phyloP scores from a whole-genome alignment of 2,329 filamentous ascomycete genomes.

The Mycosphaerella sp. region DNA sequence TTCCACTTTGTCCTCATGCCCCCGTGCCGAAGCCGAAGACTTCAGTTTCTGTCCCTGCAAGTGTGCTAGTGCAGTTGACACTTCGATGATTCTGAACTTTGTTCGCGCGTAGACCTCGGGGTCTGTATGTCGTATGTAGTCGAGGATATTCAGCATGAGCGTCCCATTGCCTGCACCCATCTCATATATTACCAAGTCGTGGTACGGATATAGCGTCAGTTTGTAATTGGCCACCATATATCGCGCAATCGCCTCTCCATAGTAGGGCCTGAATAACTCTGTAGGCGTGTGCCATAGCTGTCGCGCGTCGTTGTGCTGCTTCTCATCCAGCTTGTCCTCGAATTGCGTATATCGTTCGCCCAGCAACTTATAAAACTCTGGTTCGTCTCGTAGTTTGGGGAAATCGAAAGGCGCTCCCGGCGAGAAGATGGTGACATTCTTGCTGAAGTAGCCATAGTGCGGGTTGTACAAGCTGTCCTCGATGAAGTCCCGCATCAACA shows the following conservation, averaged over 20 bases:
- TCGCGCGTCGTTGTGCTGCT: slow-evolving; percentile 65
- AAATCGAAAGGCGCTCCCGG: slow-evolving; percentile 91
- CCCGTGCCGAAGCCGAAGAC: slow-evolving; percentile 59
- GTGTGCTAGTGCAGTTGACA: slow-evolving; percentile 71
- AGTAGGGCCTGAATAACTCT: slow-evolving; percentile 92
- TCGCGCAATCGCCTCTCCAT: slow-evolving; percentile 93
- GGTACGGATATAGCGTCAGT: slow-evolving; percentile 85
- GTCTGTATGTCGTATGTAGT: slow-evolving; percentile 86
- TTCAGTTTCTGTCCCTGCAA: slow-evolving; percentile 69
- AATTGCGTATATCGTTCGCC: slow-evolving; percentile 80
- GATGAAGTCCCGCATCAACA: slow-evolving; percentile 96
- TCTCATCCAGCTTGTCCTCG: slow-evolving; percentile 76
- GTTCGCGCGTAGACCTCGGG: slow-evolving; percentile 91
- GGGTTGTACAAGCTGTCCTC: slow-evolving; percentile 58
- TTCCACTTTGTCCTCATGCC: slow-evolving; percentile 79
- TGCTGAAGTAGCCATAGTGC: slow-evolving; percentile 32
- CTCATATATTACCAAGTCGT: slow-evolving; percentile 96
- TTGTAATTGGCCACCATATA: slow-evolving; percentile 96
- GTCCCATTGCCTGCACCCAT: slow-evolving; percentile 98
- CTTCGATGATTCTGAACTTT: slow-evolving; percentile 93
- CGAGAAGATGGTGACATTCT: slow-evolving; percentile 59
- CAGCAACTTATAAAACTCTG: slow-evolving; percentile 72
- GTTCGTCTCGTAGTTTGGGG: slow-evolving; percentile 70
- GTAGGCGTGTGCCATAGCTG: slow-evolving; percentile 99
- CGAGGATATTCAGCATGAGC: slow-evolving; percentile 94